Base-by-base conservation (phyloP, 345 rosid genomes). In the Brassica nigra region DNA sequence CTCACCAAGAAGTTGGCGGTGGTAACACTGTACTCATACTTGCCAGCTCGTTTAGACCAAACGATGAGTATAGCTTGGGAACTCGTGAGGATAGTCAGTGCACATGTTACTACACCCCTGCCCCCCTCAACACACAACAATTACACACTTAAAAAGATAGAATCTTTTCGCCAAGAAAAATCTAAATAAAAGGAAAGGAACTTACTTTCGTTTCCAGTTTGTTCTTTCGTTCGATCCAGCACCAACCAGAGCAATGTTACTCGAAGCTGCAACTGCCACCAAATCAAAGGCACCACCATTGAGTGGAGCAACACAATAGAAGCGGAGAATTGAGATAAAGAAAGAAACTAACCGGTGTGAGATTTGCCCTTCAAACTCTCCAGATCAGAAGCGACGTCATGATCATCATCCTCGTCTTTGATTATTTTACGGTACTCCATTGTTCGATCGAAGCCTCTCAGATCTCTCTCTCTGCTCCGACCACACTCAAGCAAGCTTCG, bases 41-140 rank as follows among this genome's bases (percentile, higher is more conserved):
- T 91, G 69, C 98, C 96, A 72, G 99, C 99, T 87, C 99, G 90
- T 81, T 95, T 95, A 30, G 99, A 95, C 99, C 99, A 95, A 3
- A 93, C 98, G 36, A 95, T 95, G 0, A 95, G 95, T 71, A 93
- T 92, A 1, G 99, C 94, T 88, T 95, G 99, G 5, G 99, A 93
- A 80, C 99, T 95, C 39, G 99, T 93, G 34, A 95, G 90, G 78
- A 93, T 15, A 30, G 97, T 92, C 86, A 95, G 76, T 66, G 98
- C 91, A 78, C 90, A 83, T 6, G 99, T 95, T 66, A 90, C 99
- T 49, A 88, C 66, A 7, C 93, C 76, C 85, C 99, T 93, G 49
- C 44, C 47, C 36, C 31, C 36, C 4, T 20, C 78, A 70, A 67
- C 11, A 67, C 62, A 18, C n/a, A n/a, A n/a, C n/a, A n/a, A n/a